These are phyloP conservation scores for Astragalus membranaceus DNA, from an alignment of 306 rosid species.

Conservation along the genomic window DNA sequence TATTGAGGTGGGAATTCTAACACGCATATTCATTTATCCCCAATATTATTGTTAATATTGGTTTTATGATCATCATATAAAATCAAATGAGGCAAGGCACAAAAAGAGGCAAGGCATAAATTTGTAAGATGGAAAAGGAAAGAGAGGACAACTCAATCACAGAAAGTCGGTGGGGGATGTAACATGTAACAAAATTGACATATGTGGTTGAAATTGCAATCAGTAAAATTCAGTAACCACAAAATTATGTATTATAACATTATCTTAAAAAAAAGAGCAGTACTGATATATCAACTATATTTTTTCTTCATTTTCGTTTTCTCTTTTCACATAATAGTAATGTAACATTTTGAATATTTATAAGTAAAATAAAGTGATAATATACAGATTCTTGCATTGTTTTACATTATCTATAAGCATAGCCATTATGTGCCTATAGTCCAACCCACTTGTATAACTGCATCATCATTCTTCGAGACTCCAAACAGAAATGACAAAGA, in stretches of 20 bases:
- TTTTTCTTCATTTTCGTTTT: background rate
- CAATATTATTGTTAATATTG: no score
- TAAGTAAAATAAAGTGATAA: background rate
- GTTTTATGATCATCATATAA: no score
- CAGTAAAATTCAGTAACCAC: background rate
- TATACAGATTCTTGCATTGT: background rate
- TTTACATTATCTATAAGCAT: slow-evolving; percentile 20
- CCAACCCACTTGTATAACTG: background rate
- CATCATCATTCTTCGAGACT: background rate
- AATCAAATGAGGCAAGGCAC: background rate
- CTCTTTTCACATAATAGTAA: background rate
- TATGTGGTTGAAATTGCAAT: slow-evolving; percentile 19
- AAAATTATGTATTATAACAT: background rate
- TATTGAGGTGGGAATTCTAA: no score
- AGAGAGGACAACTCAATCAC: background rate
- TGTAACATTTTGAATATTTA: background rate
- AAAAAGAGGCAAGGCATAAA: background rate
- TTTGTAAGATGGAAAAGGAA: background rate
- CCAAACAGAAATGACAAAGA: background rate
- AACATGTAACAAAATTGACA: slow-evolving; percentile 8
- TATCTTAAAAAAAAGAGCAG: slow-evolving; percentile 6
- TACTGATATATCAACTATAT: background rate
- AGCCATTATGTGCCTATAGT: background rate
- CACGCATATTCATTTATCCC: no score
- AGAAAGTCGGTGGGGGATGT: background rate